A percentile compares a stretch with the other conserved stretches of the same genome.
These are phyloP conservation scores for Nitzschia putrida DNA, from an alignment of 108 stramenopile genomes.

Conservation along the genomic window DNA sequence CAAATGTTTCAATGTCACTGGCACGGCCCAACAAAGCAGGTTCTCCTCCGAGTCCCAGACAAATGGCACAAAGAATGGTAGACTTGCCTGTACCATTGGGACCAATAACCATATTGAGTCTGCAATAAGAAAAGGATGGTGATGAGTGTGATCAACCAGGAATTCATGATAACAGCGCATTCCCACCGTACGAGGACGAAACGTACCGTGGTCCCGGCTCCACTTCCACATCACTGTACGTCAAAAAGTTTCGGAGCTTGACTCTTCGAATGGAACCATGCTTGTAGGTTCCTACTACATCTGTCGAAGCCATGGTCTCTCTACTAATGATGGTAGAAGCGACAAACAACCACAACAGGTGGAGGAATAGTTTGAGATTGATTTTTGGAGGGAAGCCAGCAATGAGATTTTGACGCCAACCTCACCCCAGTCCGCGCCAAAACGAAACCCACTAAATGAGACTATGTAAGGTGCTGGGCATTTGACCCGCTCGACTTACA, in stretches of 20 bases:
- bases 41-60: conserved; percentile 88
- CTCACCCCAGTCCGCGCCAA: too few species aligned
- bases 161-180: background rate
- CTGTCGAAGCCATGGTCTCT: background rate
- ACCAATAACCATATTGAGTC: conserved; percentile 91
- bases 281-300: conserved; percentile 59
- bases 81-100: conserved; percentile 96
- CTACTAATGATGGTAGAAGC: too few species aligned
- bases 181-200: too few species aligned
- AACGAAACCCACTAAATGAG: too few species aligned
- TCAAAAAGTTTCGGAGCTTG: conserved; percentile 76
- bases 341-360: too few species aligned
- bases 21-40: conserved; percentile 89
- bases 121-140: conserved; percentile 13
- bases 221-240: conserved; percentile 72
- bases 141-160: background rate
- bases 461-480: too few species aligned
- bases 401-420: too few species aligned
- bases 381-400: too few species aligned
- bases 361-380: too few species aligned
- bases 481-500: too few species aligned
- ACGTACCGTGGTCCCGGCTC: conserved; percentile 73
- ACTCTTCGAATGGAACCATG: conserved; percentile 74
- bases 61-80: conserved; percentile 92
- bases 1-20: conserved; percentile 79